Conservation (phyloP, 805 yeast species). For the Yamadazyma olivae region DNA sequence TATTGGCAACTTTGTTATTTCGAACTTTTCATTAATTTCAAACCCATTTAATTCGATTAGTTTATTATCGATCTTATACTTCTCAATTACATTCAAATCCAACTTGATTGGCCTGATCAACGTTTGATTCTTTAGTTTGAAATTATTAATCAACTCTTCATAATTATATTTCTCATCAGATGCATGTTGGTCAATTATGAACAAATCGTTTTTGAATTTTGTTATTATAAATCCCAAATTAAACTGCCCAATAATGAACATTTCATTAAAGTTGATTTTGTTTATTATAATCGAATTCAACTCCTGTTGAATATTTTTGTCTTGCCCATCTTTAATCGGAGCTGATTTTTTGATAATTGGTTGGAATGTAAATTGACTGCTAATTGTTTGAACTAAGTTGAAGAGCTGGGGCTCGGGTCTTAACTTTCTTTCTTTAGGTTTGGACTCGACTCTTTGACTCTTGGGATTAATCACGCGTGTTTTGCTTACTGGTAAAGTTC, state of each 20-base stretch:
- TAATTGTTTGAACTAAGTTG: slow-evolving; percentile 1
- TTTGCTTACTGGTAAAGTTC: neutral
- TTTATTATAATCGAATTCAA: slow-evolving; percentile 36
- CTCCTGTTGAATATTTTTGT: neutral
- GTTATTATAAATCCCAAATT: slow-evolving; percentile 93
- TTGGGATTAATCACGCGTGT: neutral
- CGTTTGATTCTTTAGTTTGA: slow-evolving; percentile 59
- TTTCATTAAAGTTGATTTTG: slow-evolving; percentile 68
- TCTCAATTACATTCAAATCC: slow-evolving; percentile 77
- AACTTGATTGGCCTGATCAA: slow-evolving; percentile 59
- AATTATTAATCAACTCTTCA: slow-evolving; percentile 56
- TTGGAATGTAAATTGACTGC: slow-evolving; percentile 2
- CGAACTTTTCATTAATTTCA: slow-evolving; percentile 45
- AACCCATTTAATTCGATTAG: slow-evolving; percentile 79
- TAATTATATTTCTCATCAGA: slow-evolving; percentile 94
- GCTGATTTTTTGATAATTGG: neutral
- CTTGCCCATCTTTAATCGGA: neutral
- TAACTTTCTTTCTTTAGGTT: neutral
- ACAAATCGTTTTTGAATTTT: slow-evolving; percentile 56
- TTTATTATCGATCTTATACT: slow-evolving; percentile 53
- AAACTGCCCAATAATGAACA: slow-evolving; percentile 90
- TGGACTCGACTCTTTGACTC: neutral
- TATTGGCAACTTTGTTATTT: slow-evolving; percentile 63
- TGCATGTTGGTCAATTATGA: slow-evolving; percentile 96
- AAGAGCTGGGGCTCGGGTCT: slow-evolving; percentile 2